Conservation (phyloP, 345 rosid species). For the Hypericum perforatum region DNA sequence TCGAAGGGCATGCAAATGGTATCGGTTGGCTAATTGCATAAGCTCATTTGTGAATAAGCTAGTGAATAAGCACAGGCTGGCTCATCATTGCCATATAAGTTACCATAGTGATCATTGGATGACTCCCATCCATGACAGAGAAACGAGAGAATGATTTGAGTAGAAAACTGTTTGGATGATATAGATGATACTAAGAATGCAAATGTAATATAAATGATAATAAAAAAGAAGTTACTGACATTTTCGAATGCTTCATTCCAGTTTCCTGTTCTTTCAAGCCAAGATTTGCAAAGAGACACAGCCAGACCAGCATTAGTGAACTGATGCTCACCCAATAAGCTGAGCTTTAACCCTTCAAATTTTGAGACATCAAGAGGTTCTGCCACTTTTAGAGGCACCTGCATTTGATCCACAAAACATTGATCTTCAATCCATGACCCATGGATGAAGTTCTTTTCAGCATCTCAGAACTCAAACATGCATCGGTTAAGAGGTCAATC, state of each 20-base stretch:
- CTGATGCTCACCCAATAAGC: constrained; percentile 86
- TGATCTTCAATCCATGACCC: constrained; percentile 5
- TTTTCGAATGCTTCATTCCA: constrained; percentile 42
- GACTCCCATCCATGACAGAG: not conserved
- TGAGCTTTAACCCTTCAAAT: constrained; percentile 43
- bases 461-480: too few species aligned
- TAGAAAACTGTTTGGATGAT: not conserved
- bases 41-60: too few species aligned
- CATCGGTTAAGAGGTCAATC: too few species aligned
- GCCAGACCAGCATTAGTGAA: constrained; percentile 82
- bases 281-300: constrained; percentile 63
- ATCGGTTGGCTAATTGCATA: too few species aligned
- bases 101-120: too few species aligned
- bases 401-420: constrained; percentile 17
- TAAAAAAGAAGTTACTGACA: constrained; percentile 25
- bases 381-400: constrained; percentile 63
- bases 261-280: constrained; percentile 76
- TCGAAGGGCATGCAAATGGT: too few species aligned
- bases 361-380: constrained; percentile 41
- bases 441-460: not conserved
- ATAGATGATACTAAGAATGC: constrained; percentile 2
- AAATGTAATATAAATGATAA: not conserved
- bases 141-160: not conserved
- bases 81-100: too few species aligned
- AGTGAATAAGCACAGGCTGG: too few species aligned